phyloP scores from a whole-genome alignment of 2,329 filamentous ascomycete species.

The Trichoderma pleuroti region DNA sequence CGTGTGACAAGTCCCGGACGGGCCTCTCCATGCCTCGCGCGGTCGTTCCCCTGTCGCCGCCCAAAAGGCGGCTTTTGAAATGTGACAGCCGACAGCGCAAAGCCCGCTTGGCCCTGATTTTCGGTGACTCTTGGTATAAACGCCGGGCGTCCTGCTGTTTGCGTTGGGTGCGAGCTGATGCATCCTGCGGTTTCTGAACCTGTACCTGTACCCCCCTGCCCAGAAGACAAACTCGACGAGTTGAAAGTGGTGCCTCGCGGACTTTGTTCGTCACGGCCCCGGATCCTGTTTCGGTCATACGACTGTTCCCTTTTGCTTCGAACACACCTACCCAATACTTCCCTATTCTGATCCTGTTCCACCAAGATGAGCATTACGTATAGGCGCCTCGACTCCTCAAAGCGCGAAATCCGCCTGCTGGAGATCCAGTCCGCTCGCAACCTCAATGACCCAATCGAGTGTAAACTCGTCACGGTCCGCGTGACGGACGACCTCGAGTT shows the following conservation, averaged over 20 bases:
- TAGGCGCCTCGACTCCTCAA: constrained; percentile 4
- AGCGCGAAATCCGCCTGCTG: constrained; percentile 10
- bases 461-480: constrained; percentile 1
- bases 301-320: neutral
- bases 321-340: neutral
- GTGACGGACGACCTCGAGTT: constrained; percentile 6
- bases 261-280: constrained; percentile 4
- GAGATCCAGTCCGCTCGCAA: constrained; percentile 5
- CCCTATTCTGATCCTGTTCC: neutral
- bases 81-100: constrained; percentile 7
- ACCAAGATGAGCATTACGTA: constrained; percentile 8
- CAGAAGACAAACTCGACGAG: neutral
- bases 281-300: neutral
- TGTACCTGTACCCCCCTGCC: neutral
- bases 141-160: constrained; percentile 11
- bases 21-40: constrained; percentile 8
- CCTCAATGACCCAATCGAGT: constrained; percentile 9
- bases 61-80: constrained; percentile 6
- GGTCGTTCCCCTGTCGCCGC: neutral
- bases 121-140: constrained; percentile 12
- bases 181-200: constrained; percentile 8
- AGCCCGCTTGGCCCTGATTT: constrained; percentile 1
- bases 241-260: constrained; percentile 1
- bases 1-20: constrained; percentile 13
- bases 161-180: constrained; percentile 14